Percentiles rank a stretch among this genome's conserved stretches.
These are phyloP conservation scores for Ascochyta koolunga DNA, from an alignment of 2,329 filamentous ascomycete species.

Conservation along the genomic window DNA sequence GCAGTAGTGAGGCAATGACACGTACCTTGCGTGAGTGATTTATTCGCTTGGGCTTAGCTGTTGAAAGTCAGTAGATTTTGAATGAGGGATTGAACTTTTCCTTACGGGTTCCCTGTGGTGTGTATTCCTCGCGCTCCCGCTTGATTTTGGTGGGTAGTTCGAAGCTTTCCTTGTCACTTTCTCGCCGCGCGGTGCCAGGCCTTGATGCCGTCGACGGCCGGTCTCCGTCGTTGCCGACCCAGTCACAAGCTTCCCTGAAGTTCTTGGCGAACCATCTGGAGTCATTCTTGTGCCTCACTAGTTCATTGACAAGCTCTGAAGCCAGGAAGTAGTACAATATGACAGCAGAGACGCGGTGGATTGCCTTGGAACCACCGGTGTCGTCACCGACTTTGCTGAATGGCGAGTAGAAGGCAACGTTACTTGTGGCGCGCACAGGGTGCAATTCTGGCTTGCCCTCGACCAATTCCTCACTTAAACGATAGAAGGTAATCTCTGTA, in stretches of 20 bases:
- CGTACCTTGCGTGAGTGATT: conserved; percentile 15
- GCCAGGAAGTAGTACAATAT: conserved; percentile 36
- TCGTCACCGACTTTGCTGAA: conserved; percentile 38
- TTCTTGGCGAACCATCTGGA: conserved; percentile 39
- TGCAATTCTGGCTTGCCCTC: conserved; percentile 27
- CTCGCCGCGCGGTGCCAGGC: conserved; percentile 20
- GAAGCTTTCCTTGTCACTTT: conserved; percentile 22
- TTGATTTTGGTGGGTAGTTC: conserved; percentile 26
- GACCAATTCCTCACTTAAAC: conserved; percentile 24
- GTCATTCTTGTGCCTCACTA: conserved; percentile 31
- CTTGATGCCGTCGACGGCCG: conserved; percentile 29
- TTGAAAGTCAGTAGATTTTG: neutral
- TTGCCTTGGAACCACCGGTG: conserved; percentile 32
- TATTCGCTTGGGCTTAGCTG: conserved; percentile 14
- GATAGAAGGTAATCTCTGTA: conserved; percentile 37
- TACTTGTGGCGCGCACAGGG: conserved; percentile 35
- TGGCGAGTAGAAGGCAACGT: conserved; percentile 34
- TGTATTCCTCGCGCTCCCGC: conserved; percentile 33
- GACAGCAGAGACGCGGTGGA: conserved; percentile 35
- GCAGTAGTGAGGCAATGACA: neutral
- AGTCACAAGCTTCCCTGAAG: conserved; percentile 35
- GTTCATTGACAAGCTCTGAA: conserved; percentile 33
- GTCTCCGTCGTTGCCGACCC: conserved; percentile 35
- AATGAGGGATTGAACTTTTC: neutral
- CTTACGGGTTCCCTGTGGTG: conserved; percentile 29